Evolutionary conservation across 2,329 filamentous ascomycete species (phyloP).

Genomic region (Corinectria fuckeliana): DNA sequence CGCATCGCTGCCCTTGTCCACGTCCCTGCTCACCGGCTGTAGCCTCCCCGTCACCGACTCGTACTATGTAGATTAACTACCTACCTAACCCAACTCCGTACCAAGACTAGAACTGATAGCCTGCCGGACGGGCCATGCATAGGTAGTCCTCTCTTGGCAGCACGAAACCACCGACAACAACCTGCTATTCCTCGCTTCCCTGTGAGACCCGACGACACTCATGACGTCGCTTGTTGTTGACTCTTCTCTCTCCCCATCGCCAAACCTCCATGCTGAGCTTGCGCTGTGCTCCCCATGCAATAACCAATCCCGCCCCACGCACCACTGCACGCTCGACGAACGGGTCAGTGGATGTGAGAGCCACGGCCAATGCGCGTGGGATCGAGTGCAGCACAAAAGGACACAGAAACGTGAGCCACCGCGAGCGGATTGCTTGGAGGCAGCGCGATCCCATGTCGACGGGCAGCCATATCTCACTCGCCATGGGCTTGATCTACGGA

Average conservation of each 20-base stretch:
- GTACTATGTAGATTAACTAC: no score
- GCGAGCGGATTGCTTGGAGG: slow-evolving; percentile 4
- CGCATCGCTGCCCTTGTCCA: slow-evolving; percentile 20
- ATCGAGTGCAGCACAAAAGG: slow-evolving; percentile 1
- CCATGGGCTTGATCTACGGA: slow-evolving; percentile 15
- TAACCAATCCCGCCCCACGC: slow-evolving; percentile 7
- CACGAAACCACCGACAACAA: neutral
- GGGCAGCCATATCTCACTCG: slow-evolving; percentile 13
- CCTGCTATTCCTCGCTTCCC: neutral
- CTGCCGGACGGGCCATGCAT: slow-evolving; percentile 20
- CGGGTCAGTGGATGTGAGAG: slow-evolving; percentile 2
- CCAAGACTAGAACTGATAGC: slow-evolving; percentile 27
- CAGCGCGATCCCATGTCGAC: slow-evolving; percentile 9
- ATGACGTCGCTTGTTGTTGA: slow-evolving; percentile 26
- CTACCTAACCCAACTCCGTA: no score
- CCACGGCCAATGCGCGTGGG: slow-evolving; percentile 8
- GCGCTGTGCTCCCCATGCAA: slow-evolving; percentile 20
- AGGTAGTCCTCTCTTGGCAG: no score
- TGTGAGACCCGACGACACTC: neutral
- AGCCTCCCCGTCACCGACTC: slow-evolving; percentile 29
- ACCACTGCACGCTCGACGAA: slow-evolving; percentile 10
- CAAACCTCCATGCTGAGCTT: neutral
- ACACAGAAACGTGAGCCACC: slow-evolving; percentile 10
- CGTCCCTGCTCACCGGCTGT: slow-evolving; percentile 24
- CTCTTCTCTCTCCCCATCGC: slow-evolving; percentile 19